phyloP scores from a whole-genome alignment of 2,329 filamentous ascomycete genomes.

The Stachybotrys elegans region DNA sequence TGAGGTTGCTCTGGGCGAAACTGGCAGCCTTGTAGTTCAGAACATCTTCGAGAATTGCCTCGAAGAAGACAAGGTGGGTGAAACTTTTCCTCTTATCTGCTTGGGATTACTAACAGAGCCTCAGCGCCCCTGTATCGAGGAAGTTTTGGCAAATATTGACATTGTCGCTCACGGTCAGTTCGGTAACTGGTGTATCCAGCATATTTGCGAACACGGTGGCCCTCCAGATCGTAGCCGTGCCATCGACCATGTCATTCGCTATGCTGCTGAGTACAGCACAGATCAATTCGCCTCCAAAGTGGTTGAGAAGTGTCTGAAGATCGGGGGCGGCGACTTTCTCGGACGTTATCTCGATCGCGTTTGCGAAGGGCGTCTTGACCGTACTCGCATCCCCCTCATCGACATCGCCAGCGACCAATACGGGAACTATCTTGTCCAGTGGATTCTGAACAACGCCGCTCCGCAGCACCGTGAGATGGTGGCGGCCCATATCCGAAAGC shows the following conservation, averaged over 20 bases:
- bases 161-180: constrained; percentile 97
- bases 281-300: constrained; percentile 99
- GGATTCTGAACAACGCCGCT: constrained; percentile 85
- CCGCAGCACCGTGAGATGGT: constrained; percentile 90
- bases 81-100: background rate
- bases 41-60: constrained; percentile 99
- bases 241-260: constrained; percentile 90
- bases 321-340: constrained; percentile 85
- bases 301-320: constrained; percentile 98
- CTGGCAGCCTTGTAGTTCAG: constrained; percentile 94
- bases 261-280: constrained; percentile 94
- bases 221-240: constrained; percentile 88
- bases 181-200: constrained; percentile 99
- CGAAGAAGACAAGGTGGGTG: constrained; percentile 91
- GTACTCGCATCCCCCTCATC: constrained; percentile 92
- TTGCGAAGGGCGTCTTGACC: constrained; percentile 83
- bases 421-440: constrained; percentile 96
- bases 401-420: constrained; percentile 99
- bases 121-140: constrained; percentile 95
- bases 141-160: constrained; percentile 91
- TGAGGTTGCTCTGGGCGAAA: constrained; percentile 94
- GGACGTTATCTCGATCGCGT: constrained; percentile 90
- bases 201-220: constrained; percentile 94
- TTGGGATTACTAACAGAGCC: constrained; percentile 12
- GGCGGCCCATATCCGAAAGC: constrained; percentile 90